phyloP scores from a whole-genome alignment of 805 yeast genomes.

The Metschnikowia matae region DNA sequence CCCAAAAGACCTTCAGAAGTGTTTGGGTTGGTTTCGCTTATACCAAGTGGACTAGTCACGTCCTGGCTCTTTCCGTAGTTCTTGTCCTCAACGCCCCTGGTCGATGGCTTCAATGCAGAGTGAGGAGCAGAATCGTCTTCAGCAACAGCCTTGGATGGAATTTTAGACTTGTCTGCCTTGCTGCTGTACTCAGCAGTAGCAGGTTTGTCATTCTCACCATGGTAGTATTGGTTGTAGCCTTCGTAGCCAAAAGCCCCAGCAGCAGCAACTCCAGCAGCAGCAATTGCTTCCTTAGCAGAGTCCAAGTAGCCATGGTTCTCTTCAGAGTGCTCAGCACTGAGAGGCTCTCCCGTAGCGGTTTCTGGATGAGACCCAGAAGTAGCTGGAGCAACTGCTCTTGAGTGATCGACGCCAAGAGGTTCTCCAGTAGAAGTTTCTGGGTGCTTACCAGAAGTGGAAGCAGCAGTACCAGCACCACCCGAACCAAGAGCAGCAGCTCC shows the following conservation, averaged over 20 bases:
- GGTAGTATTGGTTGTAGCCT: constrained; percentile 16
- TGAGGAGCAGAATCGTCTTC: not conserved
- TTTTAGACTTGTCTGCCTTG: not conserved
- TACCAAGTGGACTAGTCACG: not conserved
- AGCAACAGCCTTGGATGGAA: constrained; percentile 1
- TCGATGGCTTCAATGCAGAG: constrained; percentile 1
- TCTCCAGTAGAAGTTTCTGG: constrained; percentile 3
- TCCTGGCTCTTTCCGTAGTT: not conserved
- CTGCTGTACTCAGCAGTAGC: constrained; percentile 4
- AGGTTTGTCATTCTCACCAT: constrained; percentile 5
- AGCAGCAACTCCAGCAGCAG: constrained; percentile 22
- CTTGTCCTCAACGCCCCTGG: not conserved
- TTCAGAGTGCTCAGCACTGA: not conserved
- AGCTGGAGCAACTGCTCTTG: not conserved
- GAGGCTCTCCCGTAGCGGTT: not conserved
- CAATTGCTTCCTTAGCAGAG: constrained; percentile 16
- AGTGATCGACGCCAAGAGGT: not conserved
- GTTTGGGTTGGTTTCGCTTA: not conserved
- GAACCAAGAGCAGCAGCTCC: constrained; percentile 6
- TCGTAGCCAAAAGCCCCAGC: constrained; percentile 20
- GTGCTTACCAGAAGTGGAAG: constrained; percentile 11
- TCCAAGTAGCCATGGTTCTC: constrained; percentile 8
- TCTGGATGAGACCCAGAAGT: not conserved
- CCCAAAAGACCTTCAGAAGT: constrained; percentile 12
- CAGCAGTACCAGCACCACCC: constrained; percentile 7